Percentiles rank a stretch among this genome's conserved stretches.
Conservation (phyloP, 441 rosid genomes). For the Gossypium gossypioides region DNA sequence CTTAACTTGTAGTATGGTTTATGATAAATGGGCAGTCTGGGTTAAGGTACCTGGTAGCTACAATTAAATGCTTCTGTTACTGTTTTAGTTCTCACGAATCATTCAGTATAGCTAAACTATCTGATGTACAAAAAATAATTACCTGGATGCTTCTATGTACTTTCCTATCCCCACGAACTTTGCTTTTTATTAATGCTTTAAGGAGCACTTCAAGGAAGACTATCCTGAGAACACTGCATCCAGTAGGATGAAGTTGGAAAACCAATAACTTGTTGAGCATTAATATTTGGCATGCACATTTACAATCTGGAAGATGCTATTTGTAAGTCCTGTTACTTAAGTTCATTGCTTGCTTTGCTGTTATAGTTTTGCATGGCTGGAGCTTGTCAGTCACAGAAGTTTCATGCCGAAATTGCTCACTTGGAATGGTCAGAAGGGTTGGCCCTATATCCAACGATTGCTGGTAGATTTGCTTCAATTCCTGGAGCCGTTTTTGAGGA, state of each 20-base stretch:
- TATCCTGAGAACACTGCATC: neutral
- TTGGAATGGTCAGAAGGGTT: constrained; percentile 84
- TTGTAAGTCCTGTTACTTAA: neutral
- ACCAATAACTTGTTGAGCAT: constrained; percentile 1
- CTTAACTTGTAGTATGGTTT: neutral
- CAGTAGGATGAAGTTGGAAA: neutral
- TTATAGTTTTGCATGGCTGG: constrained; percentile 95
- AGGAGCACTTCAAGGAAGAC: neutral
- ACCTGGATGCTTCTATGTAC: neutral
- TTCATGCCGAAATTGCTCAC: constrained; percentile 95
- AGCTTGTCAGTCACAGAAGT: constrained; percentile 91
- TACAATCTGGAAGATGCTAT: neutral
- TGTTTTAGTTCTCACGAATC: neutral
- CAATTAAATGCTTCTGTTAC: neutral
- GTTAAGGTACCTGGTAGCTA: neutral
- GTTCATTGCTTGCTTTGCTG: constrained; percentile 16
- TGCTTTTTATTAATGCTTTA: neutral
- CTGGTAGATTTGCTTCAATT: constrained; percentile 90
- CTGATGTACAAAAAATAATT: neutral
- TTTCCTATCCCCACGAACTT: neutral
- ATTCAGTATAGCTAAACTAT: neutral
- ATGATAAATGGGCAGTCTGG: neutral
- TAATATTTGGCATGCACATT: constrained; percentile 1
- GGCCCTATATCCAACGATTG: constrained; percentile 90
- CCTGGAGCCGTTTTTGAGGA: constrained; percentile 92